A percentile compares a stretch with the other conserved stretches of the same genome.
Evolutionary conservation across 2,329 filamentous ascomycete genomes (phyloP).

Genomic region (Sporothrix pallida): DNA sequence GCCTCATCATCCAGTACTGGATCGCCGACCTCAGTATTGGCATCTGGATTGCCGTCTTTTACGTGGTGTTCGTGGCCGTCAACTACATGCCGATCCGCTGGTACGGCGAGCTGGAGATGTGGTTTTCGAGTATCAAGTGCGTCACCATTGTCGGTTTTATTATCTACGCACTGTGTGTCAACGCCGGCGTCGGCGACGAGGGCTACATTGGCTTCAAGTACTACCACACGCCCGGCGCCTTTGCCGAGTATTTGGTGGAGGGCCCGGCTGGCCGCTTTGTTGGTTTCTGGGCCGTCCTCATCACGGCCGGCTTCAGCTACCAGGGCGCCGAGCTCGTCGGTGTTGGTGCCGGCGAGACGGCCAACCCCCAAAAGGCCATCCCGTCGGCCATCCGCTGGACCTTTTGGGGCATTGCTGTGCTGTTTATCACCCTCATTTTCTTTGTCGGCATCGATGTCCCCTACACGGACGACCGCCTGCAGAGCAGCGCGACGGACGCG

Average conservation of each 20-base stretch:
- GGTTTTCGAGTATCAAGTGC: conserved; percentile 65
- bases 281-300: conserved; percentile 54
- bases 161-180: conserved; percentile 47
- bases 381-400: conserved; percentile 74
- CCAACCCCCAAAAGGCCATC: conserved; percentile 73
- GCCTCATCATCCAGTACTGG: conserved; percentile 30
- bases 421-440: conserved; percentile 63
- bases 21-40: conserved; percentile 52
- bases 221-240: conserved; percentile 55
- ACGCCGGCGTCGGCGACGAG: conserved; percentile 53
- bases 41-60: conserved; percentile 75
- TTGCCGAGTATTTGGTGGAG: conserved; percentile 49
- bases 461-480: conserved; percentile 62
- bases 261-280: conserved; percentile 51
- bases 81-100: conserved; percentile 61
- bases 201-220: conserved; percentile 59
- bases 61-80: conserved; percentile 64
- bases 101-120: conserved; percentile 67
- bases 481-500: conserved; percentile 60
- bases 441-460: conserved; percentile 73
- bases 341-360: conserved; percentile 77
- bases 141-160: conserved; percentile 62
- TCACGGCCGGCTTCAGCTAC: conserved; percentile 72
- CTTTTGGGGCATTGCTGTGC: conserved; percentile 74
- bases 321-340: conserved; percentile 78